Conservation (phyloP, 2,329 filamentous ascomycete species). For the Paraphaeosphaeria sporulosa region DNA sequence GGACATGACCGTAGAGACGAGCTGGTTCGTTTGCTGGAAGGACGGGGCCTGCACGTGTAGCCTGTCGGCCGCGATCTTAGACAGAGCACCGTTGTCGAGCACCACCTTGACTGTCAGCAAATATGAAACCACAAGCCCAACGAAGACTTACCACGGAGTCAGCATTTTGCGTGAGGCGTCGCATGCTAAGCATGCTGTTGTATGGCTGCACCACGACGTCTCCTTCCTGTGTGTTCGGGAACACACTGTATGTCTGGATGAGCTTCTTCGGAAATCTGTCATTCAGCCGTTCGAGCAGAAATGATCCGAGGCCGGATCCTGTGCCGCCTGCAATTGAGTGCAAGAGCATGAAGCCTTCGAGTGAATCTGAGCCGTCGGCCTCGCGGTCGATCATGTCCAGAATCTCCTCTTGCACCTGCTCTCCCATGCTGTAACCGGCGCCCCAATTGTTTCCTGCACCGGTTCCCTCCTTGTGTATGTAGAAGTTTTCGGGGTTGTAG, state of each 20-base stretch:
- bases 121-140: background rate
- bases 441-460: constrained; percentile 99
- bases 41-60: constrained; percentile 95
- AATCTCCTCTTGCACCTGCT: constrained; percentile 92
- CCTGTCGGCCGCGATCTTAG: constrained; percentile 91
- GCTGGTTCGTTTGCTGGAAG: constrained; percentile 96
- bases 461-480: constrained; percentile 89
- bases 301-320: constrained; percentile 93
- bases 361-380: constrained; percentile 94
- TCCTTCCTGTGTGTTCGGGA: constrained; percentile 87
- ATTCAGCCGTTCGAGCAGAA: constrained; percentile 92
- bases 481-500: constrained; percentile 99
- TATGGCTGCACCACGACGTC: constrained; percentile 98
- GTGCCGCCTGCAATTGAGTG: constrained; percentile 98
- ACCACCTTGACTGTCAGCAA: constrained; percentile 66
- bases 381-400: constrained; percentile 99
- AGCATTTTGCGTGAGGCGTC: constrained; percentile 90
- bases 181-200: constrained; percentile 93
- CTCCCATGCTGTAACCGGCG: constrained; percentile 91
- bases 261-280: constrained; percentile 98
- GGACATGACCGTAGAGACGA: constrained; percentile 96
- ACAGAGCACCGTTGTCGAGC: constrained; percentile 92
- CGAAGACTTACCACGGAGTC: constrained; percentile 77
- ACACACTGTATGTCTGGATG: constrained; percentile 98
- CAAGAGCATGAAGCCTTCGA: constrained; percentile 98